A percentile compares a stretch with the other conserved stretches of the same genome.
These are phyloP conservation scores for Inga oerstediana DNA, from an alignment of 306 rosid genomes.

Conservation along the genomic window DNA sequence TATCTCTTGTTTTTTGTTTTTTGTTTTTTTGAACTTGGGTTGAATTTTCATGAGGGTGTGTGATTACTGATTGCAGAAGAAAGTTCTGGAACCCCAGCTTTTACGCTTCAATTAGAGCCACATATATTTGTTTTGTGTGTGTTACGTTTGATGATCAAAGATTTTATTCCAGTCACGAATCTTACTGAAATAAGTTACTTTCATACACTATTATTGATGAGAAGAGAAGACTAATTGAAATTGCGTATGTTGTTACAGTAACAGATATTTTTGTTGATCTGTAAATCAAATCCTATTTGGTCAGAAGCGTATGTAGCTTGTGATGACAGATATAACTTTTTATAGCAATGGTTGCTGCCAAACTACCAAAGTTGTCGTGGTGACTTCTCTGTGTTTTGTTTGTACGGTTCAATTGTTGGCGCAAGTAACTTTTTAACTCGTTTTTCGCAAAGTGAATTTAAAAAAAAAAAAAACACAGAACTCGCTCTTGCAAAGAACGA, in stretches of 20 bases:
- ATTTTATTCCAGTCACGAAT: background rate
- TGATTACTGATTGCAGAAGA: slow-evolving; percentile 3
- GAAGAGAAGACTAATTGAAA: background rate
- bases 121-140: background rate
- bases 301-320: background rate
- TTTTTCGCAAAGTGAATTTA: too few relatives aligned
- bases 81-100: background rate
- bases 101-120: background rate
- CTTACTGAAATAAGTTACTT: background rate
- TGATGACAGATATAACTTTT: background rate
- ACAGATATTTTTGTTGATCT: background rate
- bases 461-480: too few relatives aligned
- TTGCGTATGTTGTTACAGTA: background rate
- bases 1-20: background rate
- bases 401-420: background rate
- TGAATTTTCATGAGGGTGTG: background rate
- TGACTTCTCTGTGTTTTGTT: background rate
- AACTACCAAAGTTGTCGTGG: background rate
- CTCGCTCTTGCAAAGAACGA: too few relatives aligned
- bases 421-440: background rate
- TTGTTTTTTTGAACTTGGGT: background rate
- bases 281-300: background rate
- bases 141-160: background rate
- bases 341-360: background rate
- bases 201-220: background rate